phyloP scores from a whole-genome alignment of 169 alveolate genomes.

The Plasmodium inui region DNA sequence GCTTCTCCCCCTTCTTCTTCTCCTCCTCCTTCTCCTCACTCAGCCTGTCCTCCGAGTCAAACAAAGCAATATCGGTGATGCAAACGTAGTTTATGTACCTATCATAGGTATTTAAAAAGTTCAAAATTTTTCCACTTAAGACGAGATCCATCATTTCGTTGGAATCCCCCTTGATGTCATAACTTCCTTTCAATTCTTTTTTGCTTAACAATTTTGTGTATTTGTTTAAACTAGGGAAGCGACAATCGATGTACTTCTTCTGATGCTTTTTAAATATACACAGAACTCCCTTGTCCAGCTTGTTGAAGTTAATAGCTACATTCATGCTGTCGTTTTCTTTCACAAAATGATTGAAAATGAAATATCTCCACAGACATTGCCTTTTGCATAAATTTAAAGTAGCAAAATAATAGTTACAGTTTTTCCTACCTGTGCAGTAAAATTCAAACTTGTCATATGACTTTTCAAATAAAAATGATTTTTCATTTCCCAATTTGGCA shows the following conservation, averaged over 20 bases:
- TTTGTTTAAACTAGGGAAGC: conserved; percentile 38
- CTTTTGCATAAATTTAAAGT: conserved; percentile 49
- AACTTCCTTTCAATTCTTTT: conserved; percentile 43
- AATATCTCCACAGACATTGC: conserved; percentile 74
- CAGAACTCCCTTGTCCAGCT: conserved; percentile 48
- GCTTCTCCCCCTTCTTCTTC: background rate
- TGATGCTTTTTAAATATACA: conserved; percentile 56
- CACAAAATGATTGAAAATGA: conserved; percentile 28
- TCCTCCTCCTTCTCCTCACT: conserved; percentile 9
- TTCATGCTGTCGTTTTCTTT: conserved; percentile 46
- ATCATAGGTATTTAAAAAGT: conserved; percentile 50
- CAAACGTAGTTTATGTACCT: conserved; percentile 55
- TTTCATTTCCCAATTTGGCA: conserved; percentile 67
- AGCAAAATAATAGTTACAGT: conserved; percentile 58
- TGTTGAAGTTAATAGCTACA: conserved; percentile 37
- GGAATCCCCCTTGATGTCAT: conserved; percentile 68
- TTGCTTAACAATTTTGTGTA: conserved; percentile 49
- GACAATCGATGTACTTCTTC: conserved; percentile 32
- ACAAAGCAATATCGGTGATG: conserved; percentile 53
- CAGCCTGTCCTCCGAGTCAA: conserved; percentile 15
- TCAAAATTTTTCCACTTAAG: conserved; percentile 37
- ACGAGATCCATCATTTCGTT: conserved; percentile 57
- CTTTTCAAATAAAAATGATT: conserved; percentile 65
- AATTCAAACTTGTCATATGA: conserved; percentile 67
- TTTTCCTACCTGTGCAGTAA: conserved; percentile 64